A percentile compares a stretch with the other conserved stretches of the same genome.
Conservation (phyloP, 371 early-diverging fungal species). For the Actinomucor elegans region DNA sequence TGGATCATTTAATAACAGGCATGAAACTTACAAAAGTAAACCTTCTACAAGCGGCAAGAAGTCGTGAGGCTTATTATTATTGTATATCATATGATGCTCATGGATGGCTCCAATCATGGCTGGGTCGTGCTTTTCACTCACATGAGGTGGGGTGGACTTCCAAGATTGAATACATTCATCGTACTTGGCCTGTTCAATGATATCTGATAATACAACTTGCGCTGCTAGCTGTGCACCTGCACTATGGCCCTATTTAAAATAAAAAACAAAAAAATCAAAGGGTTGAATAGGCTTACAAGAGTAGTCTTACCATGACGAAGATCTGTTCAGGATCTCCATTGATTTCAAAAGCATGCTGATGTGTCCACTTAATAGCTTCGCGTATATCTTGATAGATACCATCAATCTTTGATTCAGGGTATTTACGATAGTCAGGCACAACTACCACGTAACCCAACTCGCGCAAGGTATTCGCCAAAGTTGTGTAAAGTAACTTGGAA, state of each 20-base stretch:
- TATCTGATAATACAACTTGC: conserved; percentile 40
- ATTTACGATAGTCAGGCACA: conserved; percentile 75
- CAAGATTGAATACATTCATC: conserved; percentile 7
- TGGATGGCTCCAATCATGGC: conserved; percentile 6
- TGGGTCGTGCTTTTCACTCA: conserved; percentile 25
- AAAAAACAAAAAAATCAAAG: neutral
- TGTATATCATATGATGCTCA: neutral
- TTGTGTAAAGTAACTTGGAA: conserved; percentile 57
- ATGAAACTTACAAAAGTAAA: conserved; percentile 46
- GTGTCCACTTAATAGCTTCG: conserved; percentile 62
- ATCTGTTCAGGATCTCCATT: conserved; percentile 56
- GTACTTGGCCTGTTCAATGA: conserved; percentile 31
- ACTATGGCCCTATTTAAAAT: conserved; percentile 47
- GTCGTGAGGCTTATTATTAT: conserved; percentile 9
- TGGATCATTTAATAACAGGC: too few relatives aligned
- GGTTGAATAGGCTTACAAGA: neutral
- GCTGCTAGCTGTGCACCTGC: conserved; percentile 53
- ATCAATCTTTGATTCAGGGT: conserved; percentile 57
- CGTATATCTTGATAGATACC: conserved; percentile 69
- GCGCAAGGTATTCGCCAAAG: conserved; percentile 64
- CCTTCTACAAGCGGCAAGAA: conserved; percentile 57
- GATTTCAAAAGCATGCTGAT: conserved; percentile 42
- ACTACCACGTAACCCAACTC: conserved; percentile 70
- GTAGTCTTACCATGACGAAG: conserved; percentile 54
- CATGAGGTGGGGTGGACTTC: neutral